Base-by-base conservation (phyloP, 2,329 filamentous ascomycete species). In the Phialemoniopsis sp. region DNA sequence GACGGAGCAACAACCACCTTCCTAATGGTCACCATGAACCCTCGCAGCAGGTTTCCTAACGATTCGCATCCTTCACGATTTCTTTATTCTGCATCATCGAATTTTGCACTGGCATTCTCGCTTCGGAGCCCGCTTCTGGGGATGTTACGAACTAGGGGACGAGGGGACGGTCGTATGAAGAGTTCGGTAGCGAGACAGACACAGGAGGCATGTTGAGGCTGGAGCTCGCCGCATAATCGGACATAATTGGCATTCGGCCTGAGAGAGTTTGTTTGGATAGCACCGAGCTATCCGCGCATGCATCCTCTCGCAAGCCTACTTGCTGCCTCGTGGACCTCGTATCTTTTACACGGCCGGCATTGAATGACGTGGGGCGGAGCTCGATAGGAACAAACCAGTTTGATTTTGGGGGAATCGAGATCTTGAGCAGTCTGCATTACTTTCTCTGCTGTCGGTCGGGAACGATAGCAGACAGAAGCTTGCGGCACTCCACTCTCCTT, bases 51-150 rank as follows among this genome's bases (percentile, higher is more conserved):
- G 21, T 26, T 26, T 26, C 21, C 10, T 26, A 26, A 6, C 21
- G 21, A 30, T 36, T 43, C 34, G 32, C 36, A 36, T 38, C 37
- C 40, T 43, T 16, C 36, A 16, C 37, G 16, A 32, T 49, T 43
- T 47, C 37, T 49, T 42, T 53, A 36, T 43, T 50, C 44, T 53
- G 40, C 47, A 49, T 57, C 56, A 49, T 54, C 43, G 38, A 37
- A 40, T 52, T 46, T 44, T 43, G 46, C 47, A 52, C 50, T 56
- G 53, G 54, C 50, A 53, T 53, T 55, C 46, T 53, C 50, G 50
- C 46, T 49, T 53, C 47, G 38, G 44, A 47, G 45, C 43, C 46
- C 58, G 57, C 58, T 63, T 58, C 55, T 59, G 57, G 57, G 58
- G 56, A 60, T 53, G 61, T 57, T 51, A 44, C 54, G 52, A 52